Percentiles rank a stretch among this genome's conserved stretches.
Conservation (phyloP, 805 yeast species). For the Lachancea meyersii region DNA sequence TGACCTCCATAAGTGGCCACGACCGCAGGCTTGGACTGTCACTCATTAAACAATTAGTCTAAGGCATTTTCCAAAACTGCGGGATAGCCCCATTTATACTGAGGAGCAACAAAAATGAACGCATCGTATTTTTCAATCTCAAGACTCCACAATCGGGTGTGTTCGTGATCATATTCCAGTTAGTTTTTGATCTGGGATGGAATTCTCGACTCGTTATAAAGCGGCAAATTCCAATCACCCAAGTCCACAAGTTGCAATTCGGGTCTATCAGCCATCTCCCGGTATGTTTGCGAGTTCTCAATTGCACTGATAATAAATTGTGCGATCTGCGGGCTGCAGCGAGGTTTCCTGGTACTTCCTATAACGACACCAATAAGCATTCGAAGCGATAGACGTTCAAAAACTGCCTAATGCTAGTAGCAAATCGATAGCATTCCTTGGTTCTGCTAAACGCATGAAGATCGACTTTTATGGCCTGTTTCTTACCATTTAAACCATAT, state of each 20-base stretch:
- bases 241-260: constrained; percentile 28
- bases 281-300: background rate
- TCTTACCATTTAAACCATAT: no score
- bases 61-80: constrained; percentile 36
- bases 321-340: constrained; percentile 17
- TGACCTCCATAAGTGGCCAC: constrained; percentile 32
- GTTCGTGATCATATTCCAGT: constrained; percentile 21
- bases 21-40: constrained; percentile 32
- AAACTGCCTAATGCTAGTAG: no score
- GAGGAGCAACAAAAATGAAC: constrained; percentile 34
- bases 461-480: no score
- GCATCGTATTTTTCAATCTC: constrained; percentile 23
- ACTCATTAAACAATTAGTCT: constrained; percentile 33
- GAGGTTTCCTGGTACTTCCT: constrained; percentile 16
- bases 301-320: constrained; percentile 13
- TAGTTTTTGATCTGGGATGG: constrained; percentile 21
- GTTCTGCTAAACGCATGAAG: no score
- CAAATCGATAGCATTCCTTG: no score
- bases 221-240: constrained; percentile 26
- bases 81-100: constrained; percentile 36
- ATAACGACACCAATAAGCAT: constrained; percentile 15
- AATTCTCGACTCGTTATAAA: constrained; percentile 28
- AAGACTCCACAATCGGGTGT: constrained; percentile 27
- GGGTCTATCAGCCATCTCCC: background rate
- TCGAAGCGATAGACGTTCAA: background rate